Evolutionary conservation across 768 basidiomycete species (phyloP).

Genomic region (Psilocybe tampanensis): DNA sequence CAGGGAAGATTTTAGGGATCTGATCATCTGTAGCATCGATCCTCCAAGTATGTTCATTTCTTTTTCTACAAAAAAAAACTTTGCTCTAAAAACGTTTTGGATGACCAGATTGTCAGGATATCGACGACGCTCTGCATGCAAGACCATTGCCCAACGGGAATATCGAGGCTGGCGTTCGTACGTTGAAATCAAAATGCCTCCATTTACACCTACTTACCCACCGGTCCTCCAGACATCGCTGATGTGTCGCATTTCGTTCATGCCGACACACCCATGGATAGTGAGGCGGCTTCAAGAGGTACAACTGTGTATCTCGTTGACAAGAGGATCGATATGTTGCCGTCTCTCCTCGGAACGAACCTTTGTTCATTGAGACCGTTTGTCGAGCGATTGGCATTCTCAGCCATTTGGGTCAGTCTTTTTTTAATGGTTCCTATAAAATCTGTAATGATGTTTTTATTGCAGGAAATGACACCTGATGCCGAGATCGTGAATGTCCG

Average conservation of each 20-base stretch:
- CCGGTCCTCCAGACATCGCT: conserved; percentile 77
- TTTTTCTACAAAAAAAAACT: neutral
- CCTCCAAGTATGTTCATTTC: conserved; percentile 67
- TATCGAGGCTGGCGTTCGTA: conserved; percentile 97
- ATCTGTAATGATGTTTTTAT: conserved; percentile 8
- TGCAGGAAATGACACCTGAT: conserved; percentile 84
- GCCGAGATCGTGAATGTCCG: conserved; percentile 89
- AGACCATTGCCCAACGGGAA: conserved; percentile 86
- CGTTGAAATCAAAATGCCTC: conserved; percentile 41
- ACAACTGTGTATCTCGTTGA: conserved; percentile 98
- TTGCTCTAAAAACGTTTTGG: neutral
- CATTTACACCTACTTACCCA: neutral
- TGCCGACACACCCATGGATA: conserved; percentile 94
- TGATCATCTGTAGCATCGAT: conserved; percentile 95
- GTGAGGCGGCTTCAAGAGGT: conserved; percentile 91
- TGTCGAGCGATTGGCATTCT: conserved; percentile 95
- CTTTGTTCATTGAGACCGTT: conserved; percentile 90
- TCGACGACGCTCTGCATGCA: conserved; percentile 97
- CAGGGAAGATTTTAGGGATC: conserved; percentile 82
- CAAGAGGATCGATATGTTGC: conserved; percentile 98
- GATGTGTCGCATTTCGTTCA: conserved; percentile 97
- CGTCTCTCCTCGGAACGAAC: conserved; percentile 91
- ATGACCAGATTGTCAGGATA: conserved; percentile 86
- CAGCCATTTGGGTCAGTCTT: conserved; percentile 98
- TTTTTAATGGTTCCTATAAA: too few relatives aligned